Conservation (phyloP, 176 grass and related monocot genomes). For the Elaeis guineensis region DNA sequence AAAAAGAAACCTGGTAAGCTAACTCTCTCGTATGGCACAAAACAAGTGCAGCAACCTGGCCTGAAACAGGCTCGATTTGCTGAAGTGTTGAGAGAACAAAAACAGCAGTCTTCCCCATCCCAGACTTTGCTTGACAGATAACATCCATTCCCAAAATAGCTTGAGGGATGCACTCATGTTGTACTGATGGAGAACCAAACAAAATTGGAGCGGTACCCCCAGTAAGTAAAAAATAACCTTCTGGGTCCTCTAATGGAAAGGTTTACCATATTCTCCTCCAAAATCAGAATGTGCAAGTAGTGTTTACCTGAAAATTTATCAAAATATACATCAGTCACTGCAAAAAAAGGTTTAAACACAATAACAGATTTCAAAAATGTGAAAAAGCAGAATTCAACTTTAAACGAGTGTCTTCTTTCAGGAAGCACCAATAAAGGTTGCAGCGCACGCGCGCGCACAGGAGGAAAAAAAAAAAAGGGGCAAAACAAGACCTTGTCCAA, state of each 20-base stretch:
- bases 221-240: conserved; percentile 91
- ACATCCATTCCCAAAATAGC: conserved; percentile 99
- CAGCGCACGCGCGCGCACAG: no score
- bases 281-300: conserved; percentile 44
- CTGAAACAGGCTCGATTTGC: conserved; percentile 83
- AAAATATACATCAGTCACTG: not conserved
- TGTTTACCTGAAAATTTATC: conserved; percentile 60
- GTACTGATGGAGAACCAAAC: conserved; percentile 95
- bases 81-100: conserved; percentile 94
- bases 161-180: conserved; percentile 99
- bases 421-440: no score
- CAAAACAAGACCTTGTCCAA: no score
- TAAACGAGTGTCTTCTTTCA: no score
- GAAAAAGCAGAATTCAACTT: no score
- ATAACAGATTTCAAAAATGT: no score
- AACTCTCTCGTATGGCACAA: conserved; percentile 90
- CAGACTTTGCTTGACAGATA: conserved; percentile 98
- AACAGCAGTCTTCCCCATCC: conserved; percentile 98
- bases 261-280: conserved; percentile 76
- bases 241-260: conserved; percentile 84
- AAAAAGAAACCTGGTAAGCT: conserved; percentile 61
- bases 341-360: no score
- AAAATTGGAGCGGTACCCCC: conserved; percentile 77
- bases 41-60: conserved; percentile 86
- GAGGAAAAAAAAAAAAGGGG: no score